Evolutionary conservation across 2,329 filamentous ascomycete species (phyloP).

Genomic region (Myriosclerotinia duriaeana): DNA sequence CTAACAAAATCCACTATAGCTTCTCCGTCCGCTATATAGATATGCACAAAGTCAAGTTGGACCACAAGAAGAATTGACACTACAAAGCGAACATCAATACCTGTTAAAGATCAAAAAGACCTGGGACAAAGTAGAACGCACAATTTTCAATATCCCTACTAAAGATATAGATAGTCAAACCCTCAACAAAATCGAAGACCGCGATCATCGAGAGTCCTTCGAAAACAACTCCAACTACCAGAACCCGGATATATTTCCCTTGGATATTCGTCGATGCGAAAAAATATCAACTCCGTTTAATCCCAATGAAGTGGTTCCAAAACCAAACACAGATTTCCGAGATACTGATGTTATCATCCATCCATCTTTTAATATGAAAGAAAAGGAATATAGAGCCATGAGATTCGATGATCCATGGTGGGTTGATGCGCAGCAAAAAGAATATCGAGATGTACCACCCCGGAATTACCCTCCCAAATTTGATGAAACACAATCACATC

Average conservation of each 20-base stretch:
- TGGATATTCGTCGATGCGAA: conserved; percentile 36
- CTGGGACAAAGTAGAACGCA: conserved; percentile 38
- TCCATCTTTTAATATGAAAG: conserved; percentile 7
- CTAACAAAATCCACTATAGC: neutral
- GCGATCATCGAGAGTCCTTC: neutral
- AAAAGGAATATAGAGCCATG: conserved; percentile 23
- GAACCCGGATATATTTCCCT: conserved; percentile 31
- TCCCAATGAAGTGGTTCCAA: neutral
- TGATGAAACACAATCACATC: conserved; percentile 2
- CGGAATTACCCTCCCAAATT: conserved; percentile 29
- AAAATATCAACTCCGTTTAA: neutral
- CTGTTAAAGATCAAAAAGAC: conserved; percentile 27
- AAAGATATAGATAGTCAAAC: conserved; percentile 3
- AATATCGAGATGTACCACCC: conserved; percentile 29
- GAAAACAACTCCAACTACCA: neutral
- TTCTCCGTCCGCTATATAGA: conserved; percentile 29
- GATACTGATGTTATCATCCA: conserved; percentile 7
- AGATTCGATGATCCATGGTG: conserved; percentile 34
- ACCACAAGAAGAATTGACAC: neutral
- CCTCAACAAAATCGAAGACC: neutral
- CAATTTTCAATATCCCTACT: conserved; percentile 38
- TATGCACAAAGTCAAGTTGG: conserved; percentile 25
- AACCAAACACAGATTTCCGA: neutral
- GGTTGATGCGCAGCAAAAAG: conserved; percentile 31
- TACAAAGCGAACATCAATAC: neutral